These are phyloP conservation scores for Triadica sebifera DNA, from an alignment of 345 rosid species.

Conservation along the genomic window DNA sequence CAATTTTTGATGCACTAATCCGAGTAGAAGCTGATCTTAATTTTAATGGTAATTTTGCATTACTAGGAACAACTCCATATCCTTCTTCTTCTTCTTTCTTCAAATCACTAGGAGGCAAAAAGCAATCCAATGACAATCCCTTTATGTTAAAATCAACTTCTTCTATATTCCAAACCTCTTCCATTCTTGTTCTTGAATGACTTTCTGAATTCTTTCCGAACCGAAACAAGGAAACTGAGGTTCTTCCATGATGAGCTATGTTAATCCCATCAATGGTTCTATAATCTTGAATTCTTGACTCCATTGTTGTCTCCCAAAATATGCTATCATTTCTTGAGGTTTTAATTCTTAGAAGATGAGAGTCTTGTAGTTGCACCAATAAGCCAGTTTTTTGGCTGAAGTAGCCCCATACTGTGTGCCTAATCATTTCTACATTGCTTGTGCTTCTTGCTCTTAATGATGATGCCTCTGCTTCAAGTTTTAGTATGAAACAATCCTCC, in stretches of 20 bases:
- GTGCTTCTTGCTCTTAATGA: conserved; percentile 61
- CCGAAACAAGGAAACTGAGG: conserved; percentile 60
- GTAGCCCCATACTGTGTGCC: conserved; percentile 86
- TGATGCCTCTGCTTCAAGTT: conserved; percentile 62
- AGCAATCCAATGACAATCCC: conserved; percentile 86
- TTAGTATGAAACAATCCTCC: conserved; percentile 77
- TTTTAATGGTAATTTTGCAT: conserved; percentile 43
- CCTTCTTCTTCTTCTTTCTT: conserved; percentile 65
- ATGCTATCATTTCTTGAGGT: conserved; percentile 48
- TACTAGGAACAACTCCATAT: conserved; percentile 28
- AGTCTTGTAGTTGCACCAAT: conserved; percentile 67
- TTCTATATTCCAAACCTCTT: conserved; percentile 84
- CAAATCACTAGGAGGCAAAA: conserved; percentile 84
- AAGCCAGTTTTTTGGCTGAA: conserved; percentile 94
- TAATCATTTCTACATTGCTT: conserved; percentile 63
- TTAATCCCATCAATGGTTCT: conserved; percentile 69
- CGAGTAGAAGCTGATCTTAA: conserved; percentile 44
- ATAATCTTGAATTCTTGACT: conserved; percentile 70
- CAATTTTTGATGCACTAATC: conserved; percentile 53
- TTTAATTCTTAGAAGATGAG: conserved; percentile 71
- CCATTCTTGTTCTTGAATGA: conserved; percentile 85
- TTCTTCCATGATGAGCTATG: conserved; percentile 75
- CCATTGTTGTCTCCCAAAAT: conserved; percentile 95
- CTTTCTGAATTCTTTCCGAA: conserved; percentile 59
- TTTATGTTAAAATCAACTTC: conserved; percentile 88